A percentile compares a stretch with the other conserved stretches of the same genome.
Conservation (phyloP, 2,329 filamentous ascomycete species). For the Aspergillus chevalieri region DNA sequence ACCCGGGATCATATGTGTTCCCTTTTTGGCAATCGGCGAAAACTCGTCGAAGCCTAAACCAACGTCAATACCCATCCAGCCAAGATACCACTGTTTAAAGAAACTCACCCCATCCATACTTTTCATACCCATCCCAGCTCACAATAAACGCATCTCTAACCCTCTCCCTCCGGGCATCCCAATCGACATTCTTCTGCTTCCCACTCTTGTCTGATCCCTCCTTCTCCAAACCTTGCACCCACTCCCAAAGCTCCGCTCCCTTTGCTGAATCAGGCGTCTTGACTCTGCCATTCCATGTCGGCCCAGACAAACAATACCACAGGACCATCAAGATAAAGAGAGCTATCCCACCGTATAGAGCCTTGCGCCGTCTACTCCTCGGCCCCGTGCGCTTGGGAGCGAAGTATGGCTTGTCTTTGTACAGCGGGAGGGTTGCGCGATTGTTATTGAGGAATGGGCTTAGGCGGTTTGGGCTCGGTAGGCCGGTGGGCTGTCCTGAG, state of each 20-base stretch:
- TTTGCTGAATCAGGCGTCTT: conserved; percentile 25
- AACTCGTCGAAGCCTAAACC: conserved; percentile 62
- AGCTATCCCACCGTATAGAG: conserved; percentile 50
- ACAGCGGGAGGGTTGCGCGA: conserved; percentile 71
- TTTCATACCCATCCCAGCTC: conserved; percentile 89
- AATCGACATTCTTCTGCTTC: conserved; percentile 52
- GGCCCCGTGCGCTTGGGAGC: conserved; percentile 49
- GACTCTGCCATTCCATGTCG: conserved; percentile 15
- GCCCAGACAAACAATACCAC: conserved; percentile 54
- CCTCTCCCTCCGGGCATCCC: conserved; percentile 68
- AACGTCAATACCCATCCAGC: conserved; percentile 18
- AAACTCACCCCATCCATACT: conserved; percentile 83
- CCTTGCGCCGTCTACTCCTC: conserved; percentile 59
- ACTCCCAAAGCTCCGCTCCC: conserved; percentile 47
- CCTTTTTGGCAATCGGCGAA: conserved; percentile 71
- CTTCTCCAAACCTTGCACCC: conserved; percentile 47
- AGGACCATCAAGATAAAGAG: conserved; percentile 53
- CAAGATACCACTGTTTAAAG: background rate
- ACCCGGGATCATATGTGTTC: conserved; percentile 75
- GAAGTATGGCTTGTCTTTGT: conserved; percentile 94
- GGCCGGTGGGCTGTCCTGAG: conserved; percentile 48
- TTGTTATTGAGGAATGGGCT: conserved; percentile 58
- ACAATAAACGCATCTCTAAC: conserved; percentile 86
- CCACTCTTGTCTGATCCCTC: conserved; percentile 20
- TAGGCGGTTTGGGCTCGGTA: conserved; percentile 30